Conservation (phyloP, 2,329 filamentous ascomycete species). For the Dothideomycetes sp. region DNA sequence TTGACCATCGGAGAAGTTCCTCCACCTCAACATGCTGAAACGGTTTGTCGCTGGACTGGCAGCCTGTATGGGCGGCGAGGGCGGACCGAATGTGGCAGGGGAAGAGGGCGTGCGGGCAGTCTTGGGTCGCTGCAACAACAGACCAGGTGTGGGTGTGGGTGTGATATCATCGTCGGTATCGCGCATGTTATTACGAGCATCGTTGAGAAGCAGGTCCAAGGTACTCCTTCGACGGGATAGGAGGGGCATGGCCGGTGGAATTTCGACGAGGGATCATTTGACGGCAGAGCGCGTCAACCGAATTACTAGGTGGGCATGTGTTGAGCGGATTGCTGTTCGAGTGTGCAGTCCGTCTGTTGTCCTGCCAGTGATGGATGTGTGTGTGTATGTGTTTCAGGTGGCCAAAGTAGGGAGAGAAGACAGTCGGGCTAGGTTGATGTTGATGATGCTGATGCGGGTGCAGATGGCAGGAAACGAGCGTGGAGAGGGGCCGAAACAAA, state of each 20-base stretch:
- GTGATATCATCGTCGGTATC: constrained; percentile 11
- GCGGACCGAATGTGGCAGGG: constrained; percentile 7
- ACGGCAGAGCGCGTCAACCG: constrained; percentile 5
- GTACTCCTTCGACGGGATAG: constrained; percentile 34
- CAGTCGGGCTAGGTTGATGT: too few species aligned
- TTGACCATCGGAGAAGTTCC: constrained; percentile 89
- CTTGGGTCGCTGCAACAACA: neutral
- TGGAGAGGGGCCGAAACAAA: too few species aligned
- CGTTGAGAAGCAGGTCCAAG: constrained; percentile 28
- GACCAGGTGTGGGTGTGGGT: constrained; percentile 7
- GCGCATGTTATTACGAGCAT: constrained; percentile 5
- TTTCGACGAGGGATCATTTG: constrained; percentile 3
- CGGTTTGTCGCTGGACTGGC: constrained; percentile 32
- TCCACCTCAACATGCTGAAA: constrained; percentile 67
- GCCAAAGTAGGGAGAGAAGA: too few species aligned
- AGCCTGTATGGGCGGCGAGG: constrained; percentile 14
- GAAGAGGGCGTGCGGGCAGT: constrained; percentile 8
- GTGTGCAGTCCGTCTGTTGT: too few species aligned
- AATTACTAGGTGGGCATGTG: constrained; percentile 7
- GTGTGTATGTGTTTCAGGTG: too few species aligned
- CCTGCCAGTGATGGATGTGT: too few species aligned
- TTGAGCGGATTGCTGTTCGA: neutral
- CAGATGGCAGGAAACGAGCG: constrained; percentile 4
- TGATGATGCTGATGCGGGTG: too few species aligned
- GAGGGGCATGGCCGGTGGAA: constrained; percentile 25